Evolutionary conservation across 495 filamentous ascomycete genomes (phyloP).

Genomic region (Annulohypoxylon moriforme): DNA sequence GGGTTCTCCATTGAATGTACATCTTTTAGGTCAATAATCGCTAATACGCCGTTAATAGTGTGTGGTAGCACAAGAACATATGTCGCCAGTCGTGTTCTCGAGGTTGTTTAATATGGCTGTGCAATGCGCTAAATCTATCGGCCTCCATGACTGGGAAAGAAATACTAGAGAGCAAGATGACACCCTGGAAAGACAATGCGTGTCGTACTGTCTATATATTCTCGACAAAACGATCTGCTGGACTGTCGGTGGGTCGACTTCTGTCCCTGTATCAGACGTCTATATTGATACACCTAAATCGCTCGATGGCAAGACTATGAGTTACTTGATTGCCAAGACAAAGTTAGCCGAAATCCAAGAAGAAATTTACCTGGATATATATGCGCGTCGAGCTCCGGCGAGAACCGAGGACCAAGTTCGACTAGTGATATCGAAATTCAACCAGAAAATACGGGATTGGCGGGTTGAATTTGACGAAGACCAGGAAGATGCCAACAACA

Average conservation of each 20-base stretch:
- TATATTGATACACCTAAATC: slow-evolving; percentile 1
- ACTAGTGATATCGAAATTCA: slow-evolving; percentile 5
- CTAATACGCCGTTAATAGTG: slow-evolving; percentile 24
- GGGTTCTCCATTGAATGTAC: background rate
- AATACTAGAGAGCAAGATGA: background rate
- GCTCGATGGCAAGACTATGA: background rate
- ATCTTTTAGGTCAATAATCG: background rate
- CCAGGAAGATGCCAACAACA: background rate
- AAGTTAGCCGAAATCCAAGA: slow-evolving; percentile 33
- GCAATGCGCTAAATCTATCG: slow-evolving; percentile 29
- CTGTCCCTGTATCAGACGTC: slow-evolving; percentile 15
- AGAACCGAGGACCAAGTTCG: slow-evolving; percentile 24
- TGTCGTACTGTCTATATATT: slow-evolving; percentile 35
- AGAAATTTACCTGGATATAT: slow-evolving; percentile 24
- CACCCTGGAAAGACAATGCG: slow-evolving; percentile 16
- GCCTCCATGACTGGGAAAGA: slow-evolving; percentile 29
- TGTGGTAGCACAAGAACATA: slow-evolving; percentile 33
- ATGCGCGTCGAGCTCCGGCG: slow-evolving; percentile 15
- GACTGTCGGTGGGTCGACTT: slow-evolving; percentile 14
- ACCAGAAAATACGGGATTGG: slow-evolving; percentile 17
- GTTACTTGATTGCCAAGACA: slow-evolving; percentile 10
- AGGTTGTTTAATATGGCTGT: slow-evolving; percentile 21
- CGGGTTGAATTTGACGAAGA: background rate
- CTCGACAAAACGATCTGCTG: slow-evolving; percentile 30
- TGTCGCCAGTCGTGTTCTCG: slow-evolving; percentile 16